phyloP scores from a whole-genome alignment of 2,329 filamentous ascomycete species.

The Herpotrichia juniperi region DNA sequence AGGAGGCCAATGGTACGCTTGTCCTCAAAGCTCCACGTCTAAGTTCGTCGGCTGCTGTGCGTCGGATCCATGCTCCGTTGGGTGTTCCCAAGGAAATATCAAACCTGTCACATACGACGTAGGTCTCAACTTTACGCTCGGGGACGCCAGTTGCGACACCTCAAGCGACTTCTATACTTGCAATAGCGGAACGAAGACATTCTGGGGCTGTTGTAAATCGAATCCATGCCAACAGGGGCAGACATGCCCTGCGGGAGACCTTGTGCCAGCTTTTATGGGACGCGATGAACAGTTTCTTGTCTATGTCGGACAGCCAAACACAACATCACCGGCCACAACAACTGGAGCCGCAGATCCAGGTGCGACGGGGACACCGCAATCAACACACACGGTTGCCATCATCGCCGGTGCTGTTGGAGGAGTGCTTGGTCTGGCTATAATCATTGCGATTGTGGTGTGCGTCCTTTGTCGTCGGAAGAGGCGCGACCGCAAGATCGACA shows the following conservation, averaged over 20 bases:
- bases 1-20: constrained; percentile 45
- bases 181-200: constrained; percentile 26
- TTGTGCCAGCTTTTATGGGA: constrained; percentile 27
- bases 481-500: constrained; percentile 10
- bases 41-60: constrained; percentile 47
- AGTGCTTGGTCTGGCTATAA: constrained; percentile 18
- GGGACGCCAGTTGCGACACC: constrained; percentile 35
- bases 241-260: constrained; percentile 31
- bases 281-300: constrained; percentile 16
- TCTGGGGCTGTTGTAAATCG: constrained; percentile 47
- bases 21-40: constrained; percentile 25
- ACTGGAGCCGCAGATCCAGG: constrained; percentile 2
- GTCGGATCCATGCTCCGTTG: constrained; percentile 40
- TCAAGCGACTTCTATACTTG: constrained; percentile 45
- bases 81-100: constrained; percentile 39
- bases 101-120: constrained; percentile 41
- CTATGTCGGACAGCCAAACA: constrained; percentile 17
- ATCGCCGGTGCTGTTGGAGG: constrained; percentile 30
- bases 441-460: constrained; percentile 23
- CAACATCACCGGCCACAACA: constrained; percentile 9
- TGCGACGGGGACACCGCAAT: neutral
- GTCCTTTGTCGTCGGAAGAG: constrained; percentile 18
- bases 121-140: constrained; percentile 34
- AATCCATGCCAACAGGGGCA: constrained; percentile 39
- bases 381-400: constrained; percentile 24